These are phyloP conservation scores for Saraca asoca DNA, from an alignment of 331 rosid genomes.

Conservation along the genomic window DNA sequence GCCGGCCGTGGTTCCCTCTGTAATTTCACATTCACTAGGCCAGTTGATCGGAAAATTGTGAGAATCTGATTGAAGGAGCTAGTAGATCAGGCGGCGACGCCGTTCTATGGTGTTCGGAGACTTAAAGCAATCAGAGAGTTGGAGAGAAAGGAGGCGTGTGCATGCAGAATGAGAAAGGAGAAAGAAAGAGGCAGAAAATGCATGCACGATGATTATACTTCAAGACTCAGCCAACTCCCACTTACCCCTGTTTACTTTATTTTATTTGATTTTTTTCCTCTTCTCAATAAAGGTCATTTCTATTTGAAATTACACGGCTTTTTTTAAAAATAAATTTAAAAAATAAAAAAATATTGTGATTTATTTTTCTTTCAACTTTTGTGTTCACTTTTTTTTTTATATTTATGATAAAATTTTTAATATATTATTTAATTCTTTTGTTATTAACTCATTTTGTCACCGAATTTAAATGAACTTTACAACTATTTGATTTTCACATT, in stretches of 20 bases:
- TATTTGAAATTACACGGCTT: not conserved
- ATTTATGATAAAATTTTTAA: no score
- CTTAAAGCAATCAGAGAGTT: not conserved
- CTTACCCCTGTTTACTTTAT: conserved; percentile 40
- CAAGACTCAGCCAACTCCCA: conserved; percentile 91
- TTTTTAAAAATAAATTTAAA: no score
- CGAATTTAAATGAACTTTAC: no score
- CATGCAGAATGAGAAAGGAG: conserved; percentile 51
- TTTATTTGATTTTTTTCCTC: not conserved
- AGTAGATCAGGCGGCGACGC: conserved; percentile 4
- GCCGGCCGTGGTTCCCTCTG: not conserved
- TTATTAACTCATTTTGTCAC: no score
- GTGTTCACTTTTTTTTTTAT: no score
- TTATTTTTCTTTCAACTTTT: no score
- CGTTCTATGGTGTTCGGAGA: conserved; percentile 32
- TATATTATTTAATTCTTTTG: no score
- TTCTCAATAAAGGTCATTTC: not conserved
- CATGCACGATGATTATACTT: conserved; percentile 99
- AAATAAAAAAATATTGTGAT: no score
- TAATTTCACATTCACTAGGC: conserved; percentile 29
- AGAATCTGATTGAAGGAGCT: conserved; percentile 10
- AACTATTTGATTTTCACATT: no score
- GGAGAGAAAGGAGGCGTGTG: conserved; percentile 50
- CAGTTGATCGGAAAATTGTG: not conserved
- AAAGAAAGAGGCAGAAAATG: conserved; percentile 67